Evolutionary conservation across 306 rosid genomes (phyloP), one percentile per base, ranked within the genome.

Genomic region (Argentina anserina): DNA sequence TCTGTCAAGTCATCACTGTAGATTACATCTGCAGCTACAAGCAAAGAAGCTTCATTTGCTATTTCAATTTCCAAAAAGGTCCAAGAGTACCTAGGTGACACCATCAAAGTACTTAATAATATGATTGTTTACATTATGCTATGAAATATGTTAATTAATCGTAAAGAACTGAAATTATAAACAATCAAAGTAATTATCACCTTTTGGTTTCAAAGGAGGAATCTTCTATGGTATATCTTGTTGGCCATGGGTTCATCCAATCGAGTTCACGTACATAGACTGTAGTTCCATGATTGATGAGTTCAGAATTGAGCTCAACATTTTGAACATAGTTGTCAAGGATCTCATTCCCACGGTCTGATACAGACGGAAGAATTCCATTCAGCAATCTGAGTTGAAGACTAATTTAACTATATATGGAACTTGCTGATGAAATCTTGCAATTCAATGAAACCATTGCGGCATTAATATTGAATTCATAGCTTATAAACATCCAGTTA

Each of bases 1-100:
- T 90, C 87, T 29, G 96, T 93, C 75, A 93, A 84, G 71, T 89
- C 91, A 75, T 93, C 91, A 23, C 91, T 85, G 71, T 93, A 93
- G 72, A 93, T 91, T 72, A 93, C 92, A 75, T 93, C 98, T 53
- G 96, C 98, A 79, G 97, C 97, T 78, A 91, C 65, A 76, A 93
- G 86, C 80, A 91, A 59, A 55, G 92, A 82, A 76, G 96, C 97
- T 78, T 80, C 80, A 61, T 85, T 81, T 53, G 84, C 98, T 73
- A 80, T 90, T 85, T 89, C 86, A 75, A 89, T 81, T 68, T 91
- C 97, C 52, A 72, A 69, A n/a, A 37, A 78, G 60, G 92, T 80
- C 97, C 97, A 93, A 25, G 84, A 84, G 80, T 82, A 83, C 84
- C 98, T 90, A 82, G 42, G 76, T 9, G 77, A 82, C 39, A 66